Evolutionary conservation across 2,329 filamentous ascomycete genomes (phyloP), one percentile per base, ranked within the genome.

Genomic region (Sclerotinia glacialis): DNA sequence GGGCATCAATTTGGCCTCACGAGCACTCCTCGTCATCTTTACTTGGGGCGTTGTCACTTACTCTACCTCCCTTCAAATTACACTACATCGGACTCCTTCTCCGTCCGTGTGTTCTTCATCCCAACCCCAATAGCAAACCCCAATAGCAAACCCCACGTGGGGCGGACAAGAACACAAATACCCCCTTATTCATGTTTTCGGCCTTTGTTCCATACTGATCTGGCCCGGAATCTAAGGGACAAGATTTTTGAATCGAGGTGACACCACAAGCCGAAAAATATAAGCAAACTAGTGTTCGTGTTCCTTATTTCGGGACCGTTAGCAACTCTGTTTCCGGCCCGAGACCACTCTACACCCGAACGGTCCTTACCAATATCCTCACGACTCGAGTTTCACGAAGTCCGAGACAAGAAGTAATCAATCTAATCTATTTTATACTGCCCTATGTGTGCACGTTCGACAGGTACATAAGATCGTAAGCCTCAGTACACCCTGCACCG

Each of bases 121-220:
- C 56, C 37, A 42, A n/a, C n/a, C n/a, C n/a, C n/a, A n/a, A n/a
- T n/a, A n/a, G n/a, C n/a, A n/a, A 21, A 18, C 28, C 31, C 44
- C 44, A 60, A 60, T 49, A 18, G 28, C 12, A 49, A 6, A 60
- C 28, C 56, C 58, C 58, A 60, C 58, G 56, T 59, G 56, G 56
- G 56, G 42, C 18, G 28, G 21, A 59, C 42, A 59, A 59, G 42
- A 47, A 47, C 42, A 59, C 56, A 47, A 37, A 49, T 49, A 34
- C 28, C 44, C 49, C 44, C 44, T 18, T 37, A 31, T n/a, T 60
- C 58, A 47, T 60, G 14, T 26, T 49, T n/a, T 60, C 56, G 44
- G 56, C 28, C 56, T 60, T 60, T 44, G 23, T 23, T 44, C 56
- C 44, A 37, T 23, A 26, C 12, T 21, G 31, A 44, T 60, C 44